Evolutionary conservation across 139 green algal genomes (phyloP), one percentile per base, ranked within the genome.

Genomic region (Micractinium sp.): DNA sequence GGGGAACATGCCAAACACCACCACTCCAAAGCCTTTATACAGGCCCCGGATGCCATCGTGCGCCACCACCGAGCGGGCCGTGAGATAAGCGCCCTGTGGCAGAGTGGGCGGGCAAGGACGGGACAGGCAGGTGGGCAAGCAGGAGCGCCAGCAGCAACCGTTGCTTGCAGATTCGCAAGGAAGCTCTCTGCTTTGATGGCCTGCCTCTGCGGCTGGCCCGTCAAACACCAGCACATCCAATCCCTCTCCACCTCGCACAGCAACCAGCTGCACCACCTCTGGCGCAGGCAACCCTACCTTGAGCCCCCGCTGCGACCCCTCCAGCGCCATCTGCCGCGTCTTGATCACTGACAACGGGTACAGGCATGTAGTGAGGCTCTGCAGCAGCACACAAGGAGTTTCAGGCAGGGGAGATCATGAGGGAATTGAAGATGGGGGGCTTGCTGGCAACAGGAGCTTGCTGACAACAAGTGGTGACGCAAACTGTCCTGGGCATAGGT

Each of bases 321-420:
- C 79, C 79, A 95, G 60, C 61, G 94, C 95, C 95, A 98, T 98
- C 91, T 97, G 95, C 25, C 95, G 92, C 0, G 97, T 99, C 86
- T 99, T 99, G 36, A 99, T 94, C 0, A 99, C 97, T 0, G 94
- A 94, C 0, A 99, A 87, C 3, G 97, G 97, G 89, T 96, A 99
- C 16, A 99, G 93, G 19, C 81, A 73, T 20, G 92, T 91, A 0
- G 97, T 98, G 9, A 99, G 92, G 27, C 93, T 94, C 95, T 97
- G 90, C 20, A 22, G 35, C 35, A 35, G 77, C 18, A 20, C 76
- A 60, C n/a, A 76, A 16, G 38, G 23, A 0, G 60, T 9, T 16
- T 56, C 63, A 27, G 63, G 14, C 12, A 71, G 63, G 63, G 9
- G 14, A 71, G 63, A 2, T 12, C 18, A 27, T 5, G 2, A 31